phyloP scores from a whole-genome alignment of 495 filamentous ascomycete genomes.

The Xylaria intraflava region DNA sequence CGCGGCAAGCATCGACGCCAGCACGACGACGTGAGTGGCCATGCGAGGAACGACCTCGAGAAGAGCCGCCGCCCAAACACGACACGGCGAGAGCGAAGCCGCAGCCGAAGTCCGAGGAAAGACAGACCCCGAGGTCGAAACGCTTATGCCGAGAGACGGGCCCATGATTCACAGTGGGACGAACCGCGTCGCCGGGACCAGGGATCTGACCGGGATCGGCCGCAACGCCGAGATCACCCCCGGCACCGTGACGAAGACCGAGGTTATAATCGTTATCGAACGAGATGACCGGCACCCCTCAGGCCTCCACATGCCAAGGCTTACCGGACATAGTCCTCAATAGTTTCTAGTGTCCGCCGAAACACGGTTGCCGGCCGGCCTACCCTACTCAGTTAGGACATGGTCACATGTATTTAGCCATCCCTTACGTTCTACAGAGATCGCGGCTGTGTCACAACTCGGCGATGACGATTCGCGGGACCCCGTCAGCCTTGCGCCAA shows the following conservation, averaged over 20 bases:
- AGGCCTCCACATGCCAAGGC: not conserved
- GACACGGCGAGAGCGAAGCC: conserved; percentile 16
- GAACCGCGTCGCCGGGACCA: conserved; percentile 15
- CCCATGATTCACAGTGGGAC: conserved; percentile 12
- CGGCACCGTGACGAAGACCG: conserved; percentile 23
- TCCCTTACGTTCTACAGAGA: conserved; percentile 1
- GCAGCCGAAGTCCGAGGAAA: conserved; percentile 35
- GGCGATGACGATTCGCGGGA: not conserved
- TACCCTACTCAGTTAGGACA: not conserved
- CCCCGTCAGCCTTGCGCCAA: not conserved
- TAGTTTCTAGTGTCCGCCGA: not conserved
- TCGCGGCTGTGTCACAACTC: not conserved
- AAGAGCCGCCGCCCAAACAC: conserved; percentile 9
- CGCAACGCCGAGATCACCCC: conserved; percentile 17
- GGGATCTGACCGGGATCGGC: conserved; percentile 2
- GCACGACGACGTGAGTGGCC: conserved; percentile 7
- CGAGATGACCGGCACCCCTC: conserved; percentile 12
- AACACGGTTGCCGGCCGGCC: not conserved
- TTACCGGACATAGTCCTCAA: not conserved
- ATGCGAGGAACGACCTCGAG: conserved; percentile 9
- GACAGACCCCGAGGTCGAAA: conserved; percentile 16
- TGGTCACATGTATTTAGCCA: not conserved
- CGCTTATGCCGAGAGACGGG: conserved; percentile 10
- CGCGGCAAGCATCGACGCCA: conserved; percentile 37
- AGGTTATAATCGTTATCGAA: conserved; percentile 13